Conservation (phyloP, 1,284 basidiomycete species). For the Inonotus hispidus region DNA sequence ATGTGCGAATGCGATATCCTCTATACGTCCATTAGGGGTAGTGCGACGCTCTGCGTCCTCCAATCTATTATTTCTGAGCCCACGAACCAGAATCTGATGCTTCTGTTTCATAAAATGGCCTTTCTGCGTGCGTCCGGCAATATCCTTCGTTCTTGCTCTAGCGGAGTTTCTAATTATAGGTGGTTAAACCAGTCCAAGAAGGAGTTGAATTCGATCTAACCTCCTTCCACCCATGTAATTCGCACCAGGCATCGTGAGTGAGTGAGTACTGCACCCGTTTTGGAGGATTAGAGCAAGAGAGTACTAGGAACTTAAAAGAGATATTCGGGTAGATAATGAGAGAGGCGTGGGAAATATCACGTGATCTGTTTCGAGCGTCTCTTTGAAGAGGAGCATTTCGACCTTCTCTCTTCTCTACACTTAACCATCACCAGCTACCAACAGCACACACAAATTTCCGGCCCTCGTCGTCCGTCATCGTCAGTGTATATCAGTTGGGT, state of each 20-base stretch:
- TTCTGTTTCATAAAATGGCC: conserved; percentile 50
- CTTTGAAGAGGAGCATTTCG: too few relatives aligned
- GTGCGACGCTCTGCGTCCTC: conserved; percentile 18
- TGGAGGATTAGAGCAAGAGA: too few relatives aligned
- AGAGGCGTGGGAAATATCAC: not conserved
- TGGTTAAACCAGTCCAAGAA: too few relatives aligned
- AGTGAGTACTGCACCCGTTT: too few relatives aligned
- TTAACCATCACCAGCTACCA: not conserved
- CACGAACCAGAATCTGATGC: conserved; percentile 44
- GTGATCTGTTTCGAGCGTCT: not conserved
- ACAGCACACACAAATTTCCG: not conserved
- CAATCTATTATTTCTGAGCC: conserved; percentile 15
- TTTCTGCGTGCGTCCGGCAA: conserved; percentile 43
- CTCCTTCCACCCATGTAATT: conserved; percentile 61
- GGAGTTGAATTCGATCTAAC: conserved; percentile 26
- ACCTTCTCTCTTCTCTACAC: not conserved
- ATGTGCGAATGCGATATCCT: conserved; percentile 31
- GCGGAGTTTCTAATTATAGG: conserved; percentile 41
- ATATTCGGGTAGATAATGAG: not conserved
- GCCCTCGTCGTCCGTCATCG: not conserved
- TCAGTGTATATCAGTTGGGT: not conserved
- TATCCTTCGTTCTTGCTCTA: conserved; percentile 48
- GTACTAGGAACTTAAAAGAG: too few relatives aligned
- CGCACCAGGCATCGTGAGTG: conserved; percentile 33
- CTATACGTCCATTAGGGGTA: not conserved